Evolutionary conservation across 164 flowering plant species (phyloP), one percentile per base, ranked within the genome.

Genomic region (Stephania yunnanensis): DNA sequence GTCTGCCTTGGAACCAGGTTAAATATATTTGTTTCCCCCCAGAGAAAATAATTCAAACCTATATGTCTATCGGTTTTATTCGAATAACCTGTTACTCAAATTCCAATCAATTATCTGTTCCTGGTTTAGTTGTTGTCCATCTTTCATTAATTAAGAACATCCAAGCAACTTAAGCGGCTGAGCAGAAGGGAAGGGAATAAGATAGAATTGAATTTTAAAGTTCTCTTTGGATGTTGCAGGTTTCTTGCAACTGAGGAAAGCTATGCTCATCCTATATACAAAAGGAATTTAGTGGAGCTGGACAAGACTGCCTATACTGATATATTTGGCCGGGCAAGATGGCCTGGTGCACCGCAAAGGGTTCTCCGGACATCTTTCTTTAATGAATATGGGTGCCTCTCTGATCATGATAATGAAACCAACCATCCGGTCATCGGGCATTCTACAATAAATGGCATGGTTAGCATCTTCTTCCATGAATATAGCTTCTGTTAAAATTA

Each of bases 301-400:
- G 83, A 84, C 7, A 52, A 87, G 80, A 89, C 96, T 0, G 94
- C 84, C 79, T 92, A 95, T 69, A 93, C 97, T 48, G 68, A 83
- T 76, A 70, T 93, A 71, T 93, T 88, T 80, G 98, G 97, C 20
- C 89, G 97, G 61, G 90, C 93, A 72, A 86, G 95, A 80, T 95
- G 97, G 98, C 97, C 97, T n/a, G 89, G 84, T 75, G 99, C 96
- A 46, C 94, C 97, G 1, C 93, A 92, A 0, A 91, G 97, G 69
- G 96, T 84, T 46, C 85, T 95, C 55, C 69, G 74, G 44, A 93
- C 98, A 69, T 90, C 85, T 12, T 95, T 89, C 85, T 88, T 86
- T 81, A 78, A 30, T 29, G 85, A 87, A 4, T 88, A 86, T 89
- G 87, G 79, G 80, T 79, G 65, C 70, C 89, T 93, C 70, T 90